Evolutionary conservation across 495 filamentous ascomycete genomes (phyloP).

Genomic region (Hamigera avellanea): DNA sequence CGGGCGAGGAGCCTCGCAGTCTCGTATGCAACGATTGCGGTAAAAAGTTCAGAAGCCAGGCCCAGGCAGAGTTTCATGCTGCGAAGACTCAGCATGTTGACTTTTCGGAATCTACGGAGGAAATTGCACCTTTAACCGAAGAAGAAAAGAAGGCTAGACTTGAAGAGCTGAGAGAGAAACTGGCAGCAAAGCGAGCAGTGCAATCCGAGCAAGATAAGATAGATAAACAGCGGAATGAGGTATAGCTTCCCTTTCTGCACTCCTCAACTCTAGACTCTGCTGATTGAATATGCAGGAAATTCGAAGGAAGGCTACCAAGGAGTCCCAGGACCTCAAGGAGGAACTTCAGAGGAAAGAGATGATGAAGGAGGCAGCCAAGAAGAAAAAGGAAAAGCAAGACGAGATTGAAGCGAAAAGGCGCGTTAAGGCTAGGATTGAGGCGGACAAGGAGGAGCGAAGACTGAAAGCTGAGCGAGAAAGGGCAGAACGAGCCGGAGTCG

Average conservation of each 20-base stretch:
- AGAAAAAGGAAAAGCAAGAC: slow-evolving; percentile 74
- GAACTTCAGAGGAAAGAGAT: slow-evolving; percentile 77
- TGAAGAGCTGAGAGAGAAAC: slow-evolving; percentile 57
- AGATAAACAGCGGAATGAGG: slow-evolving; percentile 84
- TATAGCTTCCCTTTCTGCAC: slow-evolving; percentile 14
- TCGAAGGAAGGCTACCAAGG: slow-evolving; percentile 68
- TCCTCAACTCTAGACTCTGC: not conserved
- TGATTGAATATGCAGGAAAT: slow-evolving; percentile 50
- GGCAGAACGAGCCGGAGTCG: slow-evolving; percentile 66
- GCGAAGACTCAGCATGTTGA: slow-evolving; percentile 79
- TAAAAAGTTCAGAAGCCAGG: slow-evolving; percentile 73
- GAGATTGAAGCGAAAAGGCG: slow-evolving; percentile 80
- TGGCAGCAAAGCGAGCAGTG: slow-evolving; percentile 61
- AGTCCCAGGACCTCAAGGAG: slow-evolving; percentile 69
- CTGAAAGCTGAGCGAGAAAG: slow-evolving; percentile 74
- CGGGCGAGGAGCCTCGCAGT: slow-evolving; percentile 51
- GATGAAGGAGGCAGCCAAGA: slow-evolving; percentile 76
- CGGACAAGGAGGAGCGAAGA: slow-evolving; percentile 75
- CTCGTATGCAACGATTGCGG: slow-evolving; percentile 85
- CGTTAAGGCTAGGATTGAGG: slow-evolving; percentile 84
- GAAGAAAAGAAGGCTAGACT: slow-evolving; percentile 79
- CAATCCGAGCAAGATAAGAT: slow-evolving; percentile 65
- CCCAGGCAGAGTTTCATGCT: slow-evolving; percentile 82
- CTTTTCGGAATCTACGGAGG: slow-evolving; percentile 87
- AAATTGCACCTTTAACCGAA: slow-evolving; percentile 79